A percentile compares a stretch with the other conserved stretches of the same genome.
These are phyloP conservation scores for Paraglomus occultum DNA, from an alignment of 192 early-diverging fungal species.

Conservation along the genomic window DNA sequence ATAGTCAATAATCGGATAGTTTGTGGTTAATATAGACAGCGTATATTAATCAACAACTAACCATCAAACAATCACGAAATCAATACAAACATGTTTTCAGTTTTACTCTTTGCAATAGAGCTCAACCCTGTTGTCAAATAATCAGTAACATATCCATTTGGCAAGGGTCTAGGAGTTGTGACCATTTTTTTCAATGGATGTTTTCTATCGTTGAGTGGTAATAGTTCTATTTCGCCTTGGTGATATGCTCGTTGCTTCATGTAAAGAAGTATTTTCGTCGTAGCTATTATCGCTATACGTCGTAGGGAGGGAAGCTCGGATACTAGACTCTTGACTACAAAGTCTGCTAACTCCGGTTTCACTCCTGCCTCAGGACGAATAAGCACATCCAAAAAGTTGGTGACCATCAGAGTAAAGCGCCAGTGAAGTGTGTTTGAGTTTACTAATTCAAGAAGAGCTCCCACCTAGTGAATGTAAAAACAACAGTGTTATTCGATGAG, in stretches of 20 bases:
- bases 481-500: background rate
- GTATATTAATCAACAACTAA: background rate
- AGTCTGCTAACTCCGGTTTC: conserved; percentile 52
- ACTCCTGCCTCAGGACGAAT: conserved; percentile 60
- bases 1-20: background rate
- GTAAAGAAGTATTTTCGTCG: conserved; percentile 61
- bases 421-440: conserved; percentile 68
- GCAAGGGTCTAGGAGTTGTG: conserved; percentile 36
- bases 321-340: conserved; percentile 58
- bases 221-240: conserved; percentile 43
- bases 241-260: conserved; percentile 69
- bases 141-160: conserved; percentile 37
- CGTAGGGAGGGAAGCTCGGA: conserved; percentile 76
- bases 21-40: conserved; percentile 13
- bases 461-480: conserved; percentile 15
- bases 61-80: background rate
- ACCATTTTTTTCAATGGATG: conserved; percentile 45
- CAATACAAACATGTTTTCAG: conserved; percentile 35
- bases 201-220: conserved; percentile 40
- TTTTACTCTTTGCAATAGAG: conserved; percentile 33
- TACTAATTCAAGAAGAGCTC: conserved; percentile 58
- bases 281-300: conserved; percentile 57
- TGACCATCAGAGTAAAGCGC: conserved; percentile 78
- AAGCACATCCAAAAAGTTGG: conserved; percentile 76
- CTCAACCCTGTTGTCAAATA: conserved; percentile 36